Conservation (phyloP, 208 protist species). For the Acanthamoeba triangularis region DNA sequence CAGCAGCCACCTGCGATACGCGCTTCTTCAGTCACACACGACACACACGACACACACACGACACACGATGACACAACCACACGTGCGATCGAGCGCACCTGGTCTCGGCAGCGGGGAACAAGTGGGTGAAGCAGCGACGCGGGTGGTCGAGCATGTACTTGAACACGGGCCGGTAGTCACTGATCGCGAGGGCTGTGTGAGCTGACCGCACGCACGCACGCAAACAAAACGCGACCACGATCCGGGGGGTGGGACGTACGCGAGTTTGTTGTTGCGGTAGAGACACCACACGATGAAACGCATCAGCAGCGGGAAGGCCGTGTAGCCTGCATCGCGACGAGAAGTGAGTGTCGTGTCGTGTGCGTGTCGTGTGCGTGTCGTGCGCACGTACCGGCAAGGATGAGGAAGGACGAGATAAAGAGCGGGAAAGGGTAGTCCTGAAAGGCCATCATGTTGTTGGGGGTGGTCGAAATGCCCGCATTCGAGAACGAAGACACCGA, state of each 20-base stretch:
- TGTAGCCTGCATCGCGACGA: background rate
- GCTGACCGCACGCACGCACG: background rate
- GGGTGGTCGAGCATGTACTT: slow-evolving; percentile 70
- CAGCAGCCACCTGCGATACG: background rate
- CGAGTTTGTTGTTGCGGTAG: background rate
- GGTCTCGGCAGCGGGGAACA: slow-evolving; percentile 62
- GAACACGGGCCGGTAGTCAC: background rate
- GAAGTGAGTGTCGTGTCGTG: background rate
- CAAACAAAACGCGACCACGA: background rate
- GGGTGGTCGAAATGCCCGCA: slow-evolving; percentile 4
- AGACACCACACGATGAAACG: slow-evolving; percentile 33
- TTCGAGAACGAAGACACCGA: slow-evolving; percentile 40
- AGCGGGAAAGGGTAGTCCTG: slow-evolving; percentile 48
- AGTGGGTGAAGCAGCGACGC: slow-evolving; percentile 69
- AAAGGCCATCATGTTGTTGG: slow-evolving; percentile 48
- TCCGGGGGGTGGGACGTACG: background rate
- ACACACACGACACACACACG: background rate
- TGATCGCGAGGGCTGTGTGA: background rate
- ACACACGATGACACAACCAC: background rate
- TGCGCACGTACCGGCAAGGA: slow-evolving; percentile 8
- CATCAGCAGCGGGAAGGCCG: slow-evolving; percentile 66
- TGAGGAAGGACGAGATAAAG: slow-evolving; percentile 45
- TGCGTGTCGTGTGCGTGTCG: background rate
- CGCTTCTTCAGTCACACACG: no score
- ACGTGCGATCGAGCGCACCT: background rate